These are phyloP conservation scores for Syzygium malaccense DNA, from an alignment of 441 rosid species.

Conservation along the genomic window DNA sequence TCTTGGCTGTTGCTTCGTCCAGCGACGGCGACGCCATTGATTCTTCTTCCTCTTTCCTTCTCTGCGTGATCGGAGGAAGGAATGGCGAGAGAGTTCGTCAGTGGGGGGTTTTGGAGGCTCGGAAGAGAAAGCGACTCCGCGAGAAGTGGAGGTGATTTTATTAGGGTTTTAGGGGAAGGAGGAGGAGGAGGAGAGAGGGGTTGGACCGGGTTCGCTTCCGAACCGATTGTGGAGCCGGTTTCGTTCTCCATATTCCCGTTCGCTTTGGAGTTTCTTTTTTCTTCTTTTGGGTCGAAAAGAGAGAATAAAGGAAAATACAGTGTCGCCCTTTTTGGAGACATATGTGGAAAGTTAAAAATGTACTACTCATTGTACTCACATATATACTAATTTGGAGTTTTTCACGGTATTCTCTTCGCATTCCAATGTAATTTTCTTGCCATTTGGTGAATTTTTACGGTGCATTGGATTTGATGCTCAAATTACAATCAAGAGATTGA, in stretches of 20 bases:
- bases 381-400: too few species aligned
- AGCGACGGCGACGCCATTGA: constrained; percentile 61
- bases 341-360: not conserved
- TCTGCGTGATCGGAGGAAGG: not conserved
- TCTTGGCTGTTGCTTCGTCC: constrained; percentile 52
- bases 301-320: not conserved
- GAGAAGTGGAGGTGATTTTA: not conserved
- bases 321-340: not conserved
- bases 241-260: not conserved
- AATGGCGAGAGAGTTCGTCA: not conserved
- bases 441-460: not conserved
- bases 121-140: not conserved
- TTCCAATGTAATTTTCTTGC: not conserved
- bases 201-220: not conserved
- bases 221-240: not conserved
- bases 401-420: not conserved
- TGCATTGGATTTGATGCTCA: not conserved
- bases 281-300: not conserved
- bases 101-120: not conserved
- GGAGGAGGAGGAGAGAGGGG: not conserved
- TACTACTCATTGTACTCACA: not conserved
- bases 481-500: not conserved
- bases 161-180: constrained; percentile 4
- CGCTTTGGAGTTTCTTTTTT: not conserved
- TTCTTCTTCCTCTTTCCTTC: not conserved